Evolutionary conservation across 768 basidiomycete genomes (phyloP).

Genomic region (Fomitopsis pulvina): DNA sequence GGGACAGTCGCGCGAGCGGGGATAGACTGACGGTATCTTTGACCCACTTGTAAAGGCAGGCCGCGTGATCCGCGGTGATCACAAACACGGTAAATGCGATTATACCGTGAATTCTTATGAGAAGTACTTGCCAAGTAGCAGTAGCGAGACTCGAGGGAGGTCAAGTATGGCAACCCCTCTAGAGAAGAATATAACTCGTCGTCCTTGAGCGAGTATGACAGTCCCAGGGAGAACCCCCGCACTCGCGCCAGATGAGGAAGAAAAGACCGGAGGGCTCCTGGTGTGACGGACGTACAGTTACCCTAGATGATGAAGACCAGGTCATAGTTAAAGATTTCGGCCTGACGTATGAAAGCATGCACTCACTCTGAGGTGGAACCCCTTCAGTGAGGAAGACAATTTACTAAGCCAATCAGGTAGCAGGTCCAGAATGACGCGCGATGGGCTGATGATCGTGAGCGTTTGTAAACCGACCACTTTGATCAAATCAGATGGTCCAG

Average conservation of each 20-base stretch:
- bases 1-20: conserved; percentile 26
- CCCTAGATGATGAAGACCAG: conserved; percentile 28
- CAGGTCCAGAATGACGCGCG: conserved; percentile 13
- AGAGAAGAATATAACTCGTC: conserved; percentile 46
- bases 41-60: conserved; percentile 35
- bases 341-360: not conserved
- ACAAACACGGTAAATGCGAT: not conserved
- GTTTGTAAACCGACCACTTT: conserved; percentile 12
- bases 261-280: conserved; percentile 45
- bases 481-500: conserved; percentile 3
- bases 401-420: conserved; percentile 34
- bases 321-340: not conserved
- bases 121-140: conserved; percentile 45
- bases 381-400: conserved; percentile 28
- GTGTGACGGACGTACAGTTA: conserved; percentile 60
- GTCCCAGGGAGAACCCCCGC: conserved; percentile 40
- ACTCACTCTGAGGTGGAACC: conserved; percentile 39
- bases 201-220: conserved; percentile 55
- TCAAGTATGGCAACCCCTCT: conserved; percentile 32
- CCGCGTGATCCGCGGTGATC: conserved; percentile 19
- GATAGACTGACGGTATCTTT: conserved; percentile 29
- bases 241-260: conserved; percentile 27
- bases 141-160: conserved; percentile 38
- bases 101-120: not conserved
- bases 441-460: conserved; percentile 17